Base-by-base conservation (phyloP, 441 rosid species). In the Lepidium campestre region DNA sequence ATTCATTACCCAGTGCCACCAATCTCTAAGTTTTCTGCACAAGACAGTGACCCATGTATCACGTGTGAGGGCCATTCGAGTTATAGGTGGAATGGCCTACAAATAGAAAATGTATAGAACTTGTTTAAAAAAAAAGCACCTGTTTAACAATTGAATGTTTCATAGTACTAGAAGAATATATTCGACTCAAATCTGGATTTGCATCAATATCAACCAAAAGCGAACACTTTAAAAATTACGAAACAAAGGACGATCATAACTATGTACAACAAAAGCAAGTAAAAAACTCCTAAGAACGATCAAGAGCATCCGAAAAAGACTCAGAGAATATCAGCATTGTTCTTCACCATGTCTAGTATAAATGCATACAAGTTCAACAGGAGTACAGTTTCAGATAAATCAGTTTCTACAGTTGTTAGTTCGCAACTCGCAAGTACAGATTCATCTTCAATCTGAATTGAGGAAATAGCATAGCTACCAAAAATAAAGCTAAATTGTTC, bases 1-100 rank as follows among this genome's bases (percentile, higher is more conserved):
- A 68, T 45, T 56, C 40, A 70, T 85, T 89, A 93, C 99, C 99
- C 96, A 91, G 74, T 87, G 96, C 99, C 99, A 93, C 87, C 97
- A 91, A 82, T 91, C 93, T 83, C 93, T 83, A 74, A 93, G 71
- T 78, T 93, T 93, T 84, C 91, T 82, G 86, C 96, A 89, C 77
- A 93, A 78, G 74, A 91, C 92, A 31, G 99, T 93, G 73, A 93
- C 74, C 99, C 99, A 93, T 45, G 96, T 91, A 80, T 86, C 99
- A 11, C 85, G 96, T 64, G 96, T 93, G 46, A 91, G 96, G 67
- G 96, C 92, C 93, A 86, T 84, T 65, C 99, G 82, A 41, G 92
- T 83, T 67, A 87, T 75, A 42, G 99, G 99, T 77, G 99, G 97
- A 65, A 91, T 89, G 45, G 89, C 97, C 99, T 93, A 74, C 65